phyloP scores from a whole-genome alignment of 495 filamentous ascomycete genomes.

The Hyaloscypha bicolor region DNA sequence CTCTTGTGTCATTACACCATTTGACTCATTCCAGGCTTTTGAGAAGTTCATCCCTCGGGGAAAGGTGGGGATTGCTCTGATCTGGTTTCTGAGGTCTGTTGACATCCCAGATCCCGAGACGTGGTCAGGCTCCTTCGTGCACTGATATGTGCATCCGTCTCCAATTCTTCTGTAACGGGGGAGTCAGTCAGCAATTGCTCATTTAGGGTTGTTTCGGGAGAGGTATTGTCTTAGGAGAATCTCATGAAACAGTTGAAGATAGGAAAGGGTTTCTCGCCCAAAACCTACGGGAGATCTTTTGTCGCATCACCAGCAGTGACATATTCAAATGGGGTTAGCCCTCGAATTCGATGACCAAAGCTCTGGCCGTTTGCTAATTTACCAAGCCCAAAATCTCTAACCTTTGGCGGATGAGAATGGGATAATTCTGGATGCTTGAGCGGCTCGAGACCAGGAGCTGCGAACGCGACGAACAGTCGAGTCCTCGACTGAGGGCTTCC shows the following conservation, averaged over 20 bases:
- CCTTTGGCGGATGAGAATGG: constrained; percentile 55
- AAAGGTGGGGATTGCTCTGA: constrained; percentile 43
- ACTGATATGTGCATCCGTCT: constrained; percentile 54
- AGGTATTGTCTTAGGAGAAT: too few species aligned
- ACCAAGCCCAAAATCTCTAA: constrained; percentile 48
- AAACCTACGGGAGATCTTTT: constrained; percentile 53
- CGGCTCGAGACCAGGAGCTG: constrained; percentile 60
- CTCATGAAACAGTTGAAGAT: too few species aligned
- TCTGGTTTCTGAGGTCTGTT: constrained; percentile 32
- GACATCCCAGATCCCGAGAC: constrained; percentile 41
- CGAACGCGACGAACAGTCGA: constrained; percentile 66
- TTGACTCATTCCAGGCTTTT: constrained; percentile 41
- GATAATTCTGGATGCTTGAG: constrained; percentile 57
- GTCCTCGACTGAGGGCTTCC: constrained; percentile 63
- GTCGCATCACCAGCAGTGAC: constrained; percentile 51
- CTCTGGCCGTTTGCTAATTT: constrained; percentile 58
- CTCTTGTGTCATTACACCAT: constrained; percentile 40
- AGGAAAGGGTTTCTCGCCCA: too few species aligned
- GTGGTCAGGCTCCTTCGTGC: constrained; percentile 67
- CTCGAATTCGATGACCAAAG: constrained; percentile 54
- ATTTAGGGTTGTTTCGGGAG: too few species aligned
- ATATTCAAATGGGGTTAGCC: constrained; percentile 58
- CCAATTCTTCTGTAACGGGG: constrained; percentile 38
- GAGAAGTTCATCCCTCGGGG: constrained; percentile 51
- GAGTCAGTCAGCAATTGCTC: too few species aligned